phyloP scores from a whole-genome alignment of 2,329 filamentous ascomycete genomes.

The Dendrostoma leiphaemia region DNA sequence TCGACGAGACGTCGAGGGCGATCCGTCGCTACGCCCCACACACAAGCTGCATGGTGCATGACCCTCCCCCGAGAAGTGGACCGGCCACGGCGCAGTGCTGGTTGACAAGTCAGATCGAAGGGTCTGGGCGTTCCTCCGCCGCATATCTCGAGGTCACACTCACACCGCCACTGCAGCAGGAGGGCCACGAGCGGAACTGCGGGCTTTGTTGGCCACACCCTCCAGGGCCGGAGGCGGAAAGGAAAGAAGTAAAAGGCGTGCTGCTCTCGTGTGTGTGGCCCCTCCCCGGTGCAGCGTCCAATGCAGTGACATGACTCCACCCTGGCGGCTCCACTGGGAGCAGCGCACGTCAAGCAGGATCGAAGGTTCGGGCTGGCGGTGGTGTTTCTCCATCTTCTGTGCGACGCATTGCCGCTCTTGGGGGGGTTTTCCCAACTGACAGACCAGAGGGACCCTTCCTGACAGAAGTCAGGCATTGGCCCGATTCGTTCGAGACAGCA shows the following conservation, averaged over 20 bases:
- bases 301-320: constrained; percentile 2
- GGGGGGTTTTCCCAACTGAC: not conserved
- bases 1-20: constrained; percentile 1
- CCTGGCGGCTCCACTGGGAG: constrained; percentile 4
- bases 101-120: constrained; percentile 10
- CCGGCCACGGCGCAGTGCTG: not conserved
- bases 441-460: not conserved
- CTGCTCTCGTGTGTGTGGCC: constrained; percentile 4
- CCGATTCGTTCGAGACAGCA: constrained; percentile 11
- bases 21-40: constrained; percentile 15
- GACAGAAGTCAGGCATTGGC: constrained; percentile 6
- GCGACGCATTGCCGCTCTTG: too few relatives aligned
- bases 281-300: constrained; percentile 3
- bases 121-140: constrained; percentile 1
- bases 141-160: constrained; percentile 12
- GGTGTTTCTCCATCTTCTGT: too few relatives aligned
- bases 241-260: too few relatives aligned
- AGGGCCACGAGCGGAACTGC: not conserved
- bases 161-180: constrained; percentile 12
- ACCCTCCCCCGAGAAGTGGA: constrained; percentile 2
- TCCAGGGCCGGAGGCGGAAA: not conserved
- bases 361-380: too few relatives aligned
- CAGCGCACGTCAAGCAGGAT: not conserved
- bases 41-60: constrained; percentile 3
- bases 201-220: constrained; percentile 2